Conservation (phyloP, 306 rosid species). For the Medicago arabica region DNA sequence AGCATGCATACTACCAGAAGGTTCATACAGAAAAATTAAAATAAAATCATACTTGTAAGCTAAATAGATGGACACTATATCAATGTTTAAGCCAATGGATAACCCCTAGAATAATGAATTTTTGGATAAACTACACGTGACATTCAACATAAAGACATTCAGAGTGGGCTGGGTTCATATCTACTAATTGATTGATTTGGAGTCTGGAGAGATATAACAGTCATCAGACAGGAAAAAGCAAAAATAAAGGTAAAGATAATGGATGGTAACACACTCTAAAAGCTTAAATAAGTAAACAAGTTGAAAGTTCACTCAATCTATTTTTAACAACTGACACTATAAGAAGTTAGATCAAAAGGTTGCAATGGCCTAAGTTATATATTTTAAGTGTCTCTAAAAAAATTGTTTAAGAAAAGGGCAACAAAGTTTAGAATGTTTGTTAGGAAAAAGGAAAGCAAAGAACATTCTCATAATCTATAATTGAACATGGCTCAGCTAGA, state of each 20-base stretch:
- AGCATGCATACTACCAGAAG: conserved; percentile 17
- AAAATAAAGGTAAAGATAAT: neutral
- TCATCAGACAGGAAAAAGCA: neutral
- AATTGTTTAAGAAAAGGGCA: neutral
- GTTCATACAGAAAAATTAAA: conserved; percentile 8
- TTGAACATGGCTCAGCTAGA: no score
- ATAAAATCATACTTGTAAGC: neutral
- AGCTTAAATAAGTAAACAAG: conserved; percentile 25
- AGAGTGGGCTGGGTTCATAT: conserved; percentile 19
- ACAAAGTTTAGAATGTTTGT: neutral
- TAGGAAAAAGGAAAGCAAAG: neutral
- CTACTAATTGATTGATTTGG: conserved; percentile 30
- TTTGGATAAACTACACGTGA: conserved; percentile 20
- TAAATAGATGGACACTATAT: conserved; percentile 7
- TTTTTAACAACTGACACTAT: neutral
- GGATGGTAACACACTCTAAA: neutral
- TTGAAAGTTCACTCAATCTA: neutral
- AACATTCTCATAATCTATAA: neutral
- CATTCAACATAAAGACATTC: conserved; percentile 29
- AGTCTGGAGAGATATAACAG: neutral
- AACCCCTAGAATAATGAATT: conserved; percentile 8
- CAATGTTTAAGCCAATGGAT: neutral
- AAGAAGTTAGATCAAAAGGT: conserved; percentile 5
- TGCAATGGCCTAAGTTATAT: conserved; percentile 1
- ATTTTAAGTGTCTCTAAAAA: neutral